Base-by-base conservation (phyloP, 1,139 yeast species). In the Pichia sp. region DNA sequence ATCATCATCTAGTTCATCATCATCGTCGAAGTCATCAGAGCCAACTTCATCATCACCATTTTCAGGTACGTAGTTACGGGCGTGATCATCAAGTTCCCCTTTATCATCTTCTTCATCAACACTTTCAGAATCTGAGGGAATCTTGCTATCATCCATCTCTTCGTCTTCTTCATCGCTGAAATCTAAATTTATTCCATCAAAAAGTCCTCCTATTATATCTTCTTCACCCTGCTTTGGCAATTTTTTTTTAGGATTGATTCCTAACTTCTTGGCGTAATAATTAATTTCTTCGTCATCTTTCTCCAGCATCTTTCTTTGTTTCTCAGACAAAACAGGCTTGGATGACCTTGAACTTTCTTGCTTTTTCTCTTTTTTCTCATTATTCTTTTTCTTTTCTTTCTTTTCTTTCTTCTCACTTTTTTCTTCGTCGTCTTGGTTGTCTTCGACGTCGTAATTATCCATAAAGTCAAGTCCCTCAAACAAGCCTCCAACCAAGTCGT, bases 241-340 rank as follows among this genome's bases (percentile, higher is more conserved):
- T 3, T 57, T 57, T 43, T 61, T 60, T 2, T 59, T 58, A n/a
- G 64, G 60, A 41, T 61, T 60, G 36, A 68, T 57, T 1, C 96
- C 96, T 23, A 92, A 74, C 63, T 87, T 85, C 61, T 86, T 87
- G 3, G 97, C 93, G 26, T 90, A 92, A 66, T 84, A 90, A 29
- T 79, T 83, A 71, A 90, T 85, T 45, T 92, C 97, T 53, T 81
- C 84, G 55, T 90, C 95, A 63, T 90, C 96, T 59, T 79, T 77
- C 51, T 74, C 74, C 64, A 80, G 69, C 40, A 77, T 71, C 15
- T 77, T 78, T 26, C 72, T 70, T 30, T 80, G 80, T 15, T 56
- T 45, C 5, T 50, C 54, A 13, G 55, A 52, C 31, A 50, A 31
- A 7, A 50, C 19, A 32, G 52, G 29, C 23, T 47, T 29, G 31